phyloP scores from a whole-genome alignment of 192 early-diverging fungal genomes.

The Allomyces arbusculus region DNA sequence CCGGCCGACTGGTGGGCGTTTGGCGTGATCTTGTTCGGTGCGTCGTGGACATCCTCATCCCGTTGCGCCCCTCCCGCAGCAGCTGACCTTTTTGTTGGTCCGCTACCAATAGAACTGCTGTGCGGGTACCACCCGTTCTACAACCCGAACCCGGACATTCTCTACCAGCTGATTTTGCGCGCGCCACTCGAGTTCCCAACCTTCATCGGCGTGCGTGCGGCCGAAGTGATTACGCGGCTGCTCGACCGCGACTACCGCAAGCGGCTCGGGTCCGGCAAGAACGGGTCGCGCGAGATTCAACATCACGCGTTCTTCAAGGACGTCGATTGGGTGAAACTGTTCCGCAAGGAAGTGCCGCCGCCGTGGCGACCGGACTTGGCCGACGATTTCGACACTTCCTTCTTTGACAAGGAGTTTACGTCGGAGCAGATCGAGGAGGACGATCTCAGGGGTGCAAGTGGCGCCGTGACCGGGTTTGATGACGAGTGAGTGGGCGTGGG shows the following conservation, averaged over 20 bases:
- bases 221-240: conserved; percentile 12
- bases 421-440: background rate
- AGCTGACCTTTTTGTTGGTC: too few relatives aligned
- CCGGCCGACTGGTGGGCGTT: conserved; percentile 35
- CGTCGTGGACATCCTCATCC: background rate
- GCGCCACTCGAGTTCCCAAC: conserved; percentile 16
- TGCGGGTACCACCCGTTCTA: conserved; percentile 33
- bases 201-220: conserved; percentile 9
- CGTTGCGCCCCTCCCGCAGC: too few relatives aligned
- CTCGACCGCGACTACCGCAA: conserved; percentile 12
- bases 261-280: conserved; percentile 9
- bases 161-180: conserved; percentile 19
- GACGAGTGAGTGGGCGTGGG: too few relatives aligned
- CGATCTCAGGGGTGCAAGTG: background rate
- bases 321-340: conserved; percentile 22
- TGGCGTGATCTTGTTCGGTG: conserved; percentile 24
- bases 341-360: conserved; percentile 16
- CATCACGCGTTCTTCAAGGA: conserved; percentile 18
- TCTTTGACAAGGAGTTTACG: background rate
- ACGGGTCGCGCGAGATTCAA: conserved; percentile 15
- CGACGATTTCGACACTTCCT: background rate
- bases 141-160: conserved; percentile 15
- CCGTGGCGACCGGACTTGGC: conserved; percentile 22
- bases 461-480: too few relatives aligned
- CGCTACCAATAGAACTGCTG: conserved; percentile 14